These are phyloP conservation scores for Solanum bulbocastanum DNA, from an alignment of 257 asterid species.

Conservation along the genomic window DNA sequence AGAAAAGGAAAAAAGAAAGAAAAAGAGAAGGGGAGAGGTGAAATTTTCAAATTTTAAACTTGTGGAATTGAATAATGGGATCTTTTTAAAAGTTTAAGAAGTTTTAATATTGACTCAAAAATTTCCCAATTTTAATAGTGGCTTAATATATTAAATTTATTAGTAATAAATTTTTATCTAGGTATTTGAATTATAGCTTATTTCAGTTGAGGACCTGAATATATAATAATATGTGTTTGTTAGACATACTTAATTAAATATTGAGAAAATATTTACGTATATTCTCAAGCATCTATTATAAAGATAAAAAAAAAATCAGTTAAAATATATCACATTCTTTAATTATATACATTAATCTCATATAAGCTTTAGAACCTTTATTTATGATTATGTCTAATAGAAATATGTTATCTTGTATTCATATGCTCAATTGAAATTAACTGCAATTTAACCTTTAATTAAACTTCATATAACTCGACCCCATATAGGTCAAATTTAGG, in stretches of 20 bases:
- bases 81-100: background rate
- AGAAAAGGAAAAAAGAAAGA: background rate
- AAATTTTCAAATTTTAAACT: background rate
- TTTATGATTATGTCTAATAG: background rate
- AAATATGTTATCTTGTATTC: background rate
- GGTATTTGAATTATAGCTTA: background rate
- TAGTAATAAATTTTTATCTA: background rate
- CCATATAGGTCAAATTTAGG: rapidly evolving
- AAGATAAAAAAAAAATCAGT: background rate
- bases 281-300: background rate
- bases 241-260: background rate
- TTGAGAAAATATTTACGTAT: background rate
- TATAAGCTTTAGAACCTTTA: background rate
- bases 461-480: rapidly evolving
- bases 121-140: background rate
- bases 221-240: background rate
- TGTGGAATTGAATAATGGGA: background rate
- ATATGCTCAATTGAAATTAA: background rate
- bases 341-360: background rate
- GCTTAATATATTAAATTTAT: background rate
- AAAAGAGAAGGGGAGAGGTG: background rate
- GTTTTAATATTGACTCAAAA: background rate
- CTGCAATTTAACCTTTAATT: background rate
- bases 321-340: background rate
- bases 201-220: background rate